These are phyloP conservation scores for Psilocybe tampanensis DNA, from an alignment of 768 basidiomycete genomes.

Conservation along the genomic window DNA sequence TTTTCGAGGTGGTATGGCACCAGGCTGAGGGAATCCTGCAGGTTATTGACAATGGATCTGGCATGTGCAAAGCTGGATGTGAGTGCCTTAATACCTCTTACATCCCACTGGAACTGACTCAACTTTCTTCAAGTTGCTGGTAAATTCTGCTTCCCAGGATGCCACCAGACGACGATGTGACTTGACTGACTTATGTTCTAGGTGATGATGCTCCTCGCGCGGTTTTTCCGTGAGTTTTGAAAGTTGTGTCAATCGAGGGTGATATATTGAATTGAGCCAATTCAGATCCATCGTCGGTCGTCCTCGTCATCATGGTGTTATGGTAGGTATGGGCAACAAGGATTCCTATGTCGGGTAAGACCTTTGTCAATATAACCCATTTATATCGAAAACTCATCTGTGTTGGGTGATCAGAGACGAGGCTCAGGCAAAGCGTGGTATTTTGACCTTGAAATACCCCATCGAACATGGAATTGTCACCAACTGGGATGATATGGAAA, in stretches of 20 bases:
- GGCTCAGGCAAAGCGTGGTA: slow-evolving; percentile 72
- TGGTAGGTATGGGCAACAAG: slow-evolving; percentile 97
- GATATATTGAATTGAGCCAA: not conserved
- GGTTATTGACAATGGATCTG: slow-evolving; percentile 70
- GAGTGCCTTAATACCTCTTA: slow-evolving; percentile 40
- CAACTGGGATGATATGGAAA: slow-evolving; percentile 99
- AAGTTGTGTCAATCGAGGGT: not conserved
- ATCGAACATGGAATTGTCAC: slow-evolving; percentile 95
- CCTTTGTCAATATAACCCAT: not conserved
- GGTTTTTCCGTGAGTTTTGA: slow-evolving; percentile 85
- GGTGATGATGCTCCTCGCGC: slow-evolving; percentile 91
- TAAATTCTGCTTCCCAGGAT: slow-evolving; percentile 27
- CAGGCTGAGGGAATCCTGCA: too few species aligned
- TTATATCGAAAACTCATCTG: not conserved
- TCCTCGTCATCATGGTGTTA: slow-evolving; percentile 92
- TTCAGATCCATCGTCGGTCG: slow-evolving; percentile 93
- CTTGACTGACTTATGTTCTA: slow-evolving; percentile 41
- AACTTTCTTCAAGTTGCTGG: slow-evolving; percentile 57
- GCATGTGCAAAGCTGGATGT: slow-evolving; percentile 99
- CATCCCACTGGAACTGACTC: not conserved
- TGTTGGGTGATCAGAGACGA: slow-evolving; percentile 27
- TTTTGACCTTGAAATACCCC: slow-evolving; percentile 90
- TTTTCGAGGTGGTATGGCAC: too few species aligned
- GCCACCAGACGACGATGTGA: slow-evolving; percentile 7
- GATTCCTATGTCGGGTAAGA: slow-evolving; percentile 93